phyloP scores from a whole-genome alignment of 2,329 filamentous ascomycete species.

The Coniella lustricola region DNA sequence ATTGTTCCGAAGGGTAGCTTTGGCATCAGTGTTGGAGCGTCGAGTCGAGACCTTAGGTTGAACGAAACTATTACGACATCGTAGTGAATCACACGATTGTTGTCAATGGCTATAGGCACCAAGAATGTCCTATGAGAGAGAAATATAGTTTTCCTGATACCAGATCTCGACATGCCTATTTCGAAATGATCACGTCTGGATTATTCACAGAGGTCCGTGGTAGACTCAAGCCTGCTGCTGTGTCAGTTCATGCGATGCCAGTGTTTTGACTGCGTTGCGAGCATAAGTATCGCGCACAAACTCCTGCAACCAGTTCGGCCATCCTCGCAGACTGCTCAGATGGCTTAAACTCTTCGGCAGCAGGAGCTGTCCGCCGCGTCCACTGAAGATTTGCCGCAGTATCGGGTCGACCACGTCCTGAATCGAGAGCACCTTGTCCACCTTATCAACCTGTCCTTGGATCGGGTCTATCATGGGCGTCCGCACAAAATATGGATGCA shows the following conservation, averaged over 20 bases:
- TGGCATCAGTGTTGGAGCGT: slow-evolving; percentile 36
- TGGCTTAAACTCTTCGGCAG: slow-evolving; percentile 28
- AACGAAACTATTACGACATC: slow-evolving; percentile 25
- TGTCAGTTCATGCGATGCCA: too few relatives aligned
- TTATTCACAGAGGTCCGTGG: too few relatives aligned
- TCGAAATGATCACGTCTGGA: too few relatives aligned
- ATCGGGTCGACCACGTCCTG: slow-evolving; percentile 40
- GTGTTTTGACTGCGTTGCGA: too few relatives aligned
- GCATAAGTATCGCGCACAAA: slow-evolving; percentile 23
- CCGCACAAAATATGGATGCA: slow-evolving; percentile 38
- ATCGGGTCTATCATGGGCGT: slow-evolving; percentile 38
- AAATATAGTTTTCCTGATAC: too few relatives aligned
- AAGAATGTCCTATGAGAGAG: too few relatives aligned
- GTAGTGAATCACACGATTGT: not conserved
- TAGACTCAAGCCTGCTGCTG: too few relatives aligned
- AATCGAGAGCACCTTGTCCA: slow-evolving; percentile 27
- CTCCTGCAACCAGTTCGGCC: slow-evolving; percentile 32
- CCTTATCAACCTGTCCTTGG: slow-evolving; percentile 21
- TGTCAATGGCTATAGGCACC: not conserved
- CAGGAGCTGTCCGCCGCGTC: slow-evolving; percentile 41
- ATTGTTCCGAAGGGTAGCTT: slow-evolving; percentile 39
- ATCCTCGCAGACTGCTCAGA: slow-evolving; percentile 31
- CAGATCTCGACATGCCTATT: too few relatives aligned
- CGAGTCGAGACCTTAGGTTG: slow-evolving; percentile 38
- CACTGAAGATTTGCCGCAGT: slow-evolving; percentile 41